phyloP scores from a whole-genome alignment of 768 basidiomycete species.

The Imleria badia region DNA sequence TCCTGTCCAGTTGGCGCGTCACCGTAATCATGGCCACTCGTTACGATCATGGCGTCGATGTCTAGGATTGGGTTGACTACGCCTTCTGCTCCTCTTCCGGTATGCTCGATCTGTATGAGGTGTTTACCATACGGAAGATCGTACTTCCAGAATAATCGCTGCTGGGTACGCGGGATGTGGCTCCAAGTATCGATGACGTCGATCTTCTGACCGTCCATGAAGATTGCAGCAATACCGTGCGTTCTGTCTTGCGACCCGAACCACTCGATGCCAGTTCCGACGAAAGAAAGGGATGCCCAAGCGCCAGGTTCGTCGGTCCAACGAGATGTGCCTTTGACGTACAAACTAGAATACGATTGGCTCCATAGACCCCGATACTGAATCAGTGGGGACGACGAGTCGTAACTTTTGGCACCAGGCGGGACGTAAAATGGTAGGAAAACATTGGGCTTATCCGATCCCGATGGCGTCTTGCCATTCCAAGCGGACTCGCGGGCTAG shows the following conservation, averaged over 20 bases:
- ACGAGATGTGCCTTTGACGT: conserved; percentile 49
- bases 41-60: conserved; percentile 69
- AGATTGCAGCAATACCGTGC: conserved; percentile 58
- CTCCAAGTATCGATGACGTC: conserved; percentile 48
- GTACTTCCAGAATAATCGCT: conserved; percentile 64
- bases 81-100: conserved; percentile 41
- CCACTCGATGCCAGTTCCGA: conserved; percentile 78
- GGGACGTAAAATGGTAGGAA: conserved; percentile 77
- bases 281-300: conserved; percentile 55
- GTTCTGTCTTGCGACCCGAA: conserved; percentile 58
- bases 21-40: conserved; percentile 34
- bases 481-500: conserved; percentile 51
- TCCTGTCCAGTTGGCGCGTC: background rate
- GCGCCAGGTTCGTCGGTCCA: conserved; percentile 51
- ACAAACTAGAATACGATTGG: conserved; percentile 50
- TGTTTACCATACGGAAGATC: conserved; percentile 53
- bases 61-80: conserved; percentile 42
- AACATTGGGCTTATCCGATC: conserved; percentile 40
- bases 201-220: conserved; percentile 53
- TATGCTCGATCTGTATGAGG: conserved; percentile 61
- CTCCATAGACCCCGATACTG: conserved; percentile 62
- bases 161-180: conserved; percentile 43
- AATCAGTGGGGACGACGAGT: conserved; percentile 67
- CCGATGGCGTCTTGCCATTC: conserved; percentile 61
- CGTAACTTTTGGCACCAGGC: conserved; percentile 67